These are phyloP conservation scores for Suhomyces atakaporum DNA, from an alignment of 1,139 yeast species.

Conservation along the genomic window DNA sequence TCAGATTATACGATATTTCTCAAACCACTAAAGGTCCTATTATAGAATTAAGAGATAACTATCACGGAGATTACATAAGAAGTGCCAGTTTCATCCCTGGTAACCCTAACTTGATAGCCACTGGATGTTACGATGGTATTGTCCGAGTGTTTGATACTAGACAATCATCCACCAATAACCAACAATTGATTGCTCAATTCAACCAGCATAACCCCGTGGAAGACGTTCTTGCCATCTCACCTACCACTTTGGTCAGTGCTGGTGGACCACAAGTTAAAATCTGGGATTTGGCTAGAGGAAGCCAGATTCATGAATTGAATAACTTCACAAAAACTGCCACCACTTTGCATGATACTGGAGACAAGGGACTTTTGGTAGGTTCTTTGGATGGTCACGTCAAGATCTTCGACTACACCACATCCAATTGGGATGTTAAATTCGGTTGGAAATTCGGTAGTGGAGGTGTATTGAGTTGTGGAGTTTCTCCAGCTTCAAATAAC, in stretches of 20 bases:
- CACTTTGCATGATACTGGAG: slow-evolving; percentile 68
- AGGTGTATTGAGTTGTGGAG: slow-evolving; percentile 85
- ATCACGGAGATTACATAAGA: slow-evolving; percentile 85
- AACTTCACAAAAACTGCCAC: slow-evolving; percentile 95
- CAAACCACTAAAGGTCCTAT: slow-evolving; percentile 67
- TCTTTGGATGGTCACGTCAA: slow-evolving; percentile 97
- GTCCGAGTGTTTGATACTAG: slow-evolving; percentile 89
- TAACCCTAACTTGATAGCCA: slow-evolving; percentile 71
- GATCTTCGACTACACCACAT: slow-evolving; percentile 76
- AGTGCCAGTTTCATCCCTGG: slow-evolving; percentile 79
- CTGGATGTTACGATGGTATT: slow-evolving; percentile 92
- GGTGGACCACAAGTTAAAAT: slow-evolving; percentile 88
- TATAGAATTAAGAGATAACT: slow-evolving; percentile 60
- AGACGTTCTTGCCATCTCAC: slow-evolving; percentile 75
- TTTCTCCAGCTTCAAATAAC: slow-evolving; percentile 66
- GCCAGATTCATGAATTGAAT: slow-evolving; percentile 59
- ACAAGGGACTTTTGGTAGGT: slow-evolving; percentile 83
- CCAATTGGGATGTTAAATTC: slow-evolving; percentile 85
- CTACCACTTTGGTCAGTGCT: slow-evolving; percentile 78
- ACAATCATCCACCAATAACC: slow-evolving; percentile 50
- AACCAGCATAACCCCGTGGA: slow-evolving; percentile 68
- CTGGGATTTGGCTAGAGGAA: slow-evolving; percentile 88
- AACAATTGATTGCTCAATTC: slow-evolving; percentile 45
- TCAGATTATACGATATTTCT: slow-evolving; percentile 86
- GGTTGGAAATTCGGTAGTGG: slow-evolving; percentile 96